phyloP scores from a whole-genome alignment of 192 early-diverging fungal genomes.

The Chytriomyces confervae region DNA sequence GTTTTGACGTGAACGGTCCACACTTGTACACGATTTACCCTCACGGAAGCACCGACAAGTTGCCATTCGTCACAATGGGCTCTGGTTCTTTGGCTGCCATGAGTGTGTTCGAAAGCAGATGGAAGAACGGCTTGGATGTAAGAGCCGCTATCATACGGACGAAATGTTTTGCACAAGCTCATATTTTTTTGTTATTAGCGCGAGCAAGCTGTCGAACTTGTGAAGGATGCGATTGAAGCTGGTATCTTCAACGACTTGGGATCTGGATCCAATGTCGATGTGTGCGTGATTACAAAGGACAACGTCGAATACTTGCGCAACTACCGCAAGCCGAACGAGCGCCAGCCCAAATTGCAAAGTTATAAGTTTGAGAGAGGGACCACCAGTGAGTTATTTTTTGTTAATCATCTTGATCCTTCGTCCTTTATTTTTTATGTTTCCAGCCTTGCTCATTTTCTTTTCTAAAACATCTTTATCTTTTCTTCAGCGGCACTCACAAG shows the following conservation, averaged over 20 bases:
- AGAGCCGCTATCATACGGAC: not conserved
- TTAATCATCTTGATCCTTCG: not conserved
- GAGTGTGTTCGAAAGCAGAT: slow-evolving; percentile 91
- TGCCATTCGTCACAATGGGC: slow-evolving; percentile 95
- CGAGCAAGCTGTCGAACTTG: slow-evolving; percentile 87
- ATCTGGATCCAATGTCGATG: slow-evolving; percentile 96
- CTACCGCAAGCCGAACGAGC: slow-evolving; percentile 87
- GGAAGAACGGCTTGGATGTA: slow-evolving; percentile 78
- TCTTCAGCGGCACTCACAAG: slow-evolving; percentile 61
- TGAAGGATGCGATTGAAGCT: slow-evolving; percentile 91
- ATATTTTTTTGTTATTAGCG: slow-evolving; percentile 59
- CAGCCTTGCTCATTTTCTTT: not conserved
- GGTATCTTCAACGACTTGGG: slow-evolving; percentile 99
- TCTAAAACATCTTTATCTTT: not conserved
- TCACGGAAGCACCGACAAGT: slow-evolving; percentile 94
- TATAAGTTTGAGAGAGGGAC: slow-evolving; percentile 64
- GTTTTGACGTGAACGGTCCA: slow-evolving; percentile 88
- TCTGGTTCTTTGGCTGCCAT: slow-evolving; percentile 95
- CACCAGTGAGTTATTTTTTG: slow-evolving; percentile 39
- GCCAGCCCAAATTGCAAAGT: slow-evolving; percentile 81
- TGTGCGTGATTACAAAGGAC: slow-evolving; percentile 87
- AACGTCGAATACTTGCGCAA: slow-evolving; percentile 84
- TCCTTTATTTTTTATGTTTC: not conserved
- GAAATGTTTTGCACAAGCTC: not conserved
- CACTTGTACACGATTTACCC: slow-evolving; percentile 90